phyloP scores from a whole-genome alignment of 2,329 filamentous ascomycete genomes.

The Talaromyces sp. region DNA sequence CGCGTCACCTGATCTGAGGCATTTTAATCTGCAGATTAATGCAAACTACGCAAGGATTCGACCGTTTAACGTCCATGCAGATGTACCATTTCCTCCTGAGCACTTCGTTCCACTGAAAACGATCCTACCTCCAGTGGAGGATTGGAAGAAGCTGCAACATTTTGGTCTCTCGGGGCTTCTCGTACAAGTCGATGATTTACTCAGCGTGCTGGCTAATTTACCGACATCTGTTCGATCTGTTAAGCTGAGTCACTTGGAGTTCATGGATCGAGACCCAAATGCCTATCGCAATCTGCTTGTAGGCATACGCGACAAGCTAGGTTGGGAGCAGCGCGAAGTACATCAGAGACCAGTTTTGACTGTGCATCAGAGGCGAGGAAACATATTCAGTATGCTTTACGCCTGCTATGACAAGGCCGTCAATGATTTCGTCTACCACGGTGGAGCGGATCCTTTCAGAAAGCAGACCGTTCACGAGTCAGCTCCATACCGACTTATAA shows the following conservation, averaged over 20 bases:
- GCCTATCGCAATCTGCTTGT: constrained; percentile 18
- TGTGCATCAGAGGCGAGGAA: not conserved
- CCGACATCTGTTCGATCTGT: constrained; percentile 30
- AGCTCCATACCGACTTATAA: not conserved
- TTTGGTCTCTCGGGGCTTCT: constrained; percentile 31
- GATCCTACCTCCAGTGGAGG: constrained; percentile 30
- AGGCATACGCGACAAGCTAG: constrained; percentile 1
- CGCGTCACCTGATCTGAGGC: not conserved
- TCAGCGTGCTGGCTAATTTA: constrained; percentile 28
- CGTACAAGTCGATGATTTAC: constrained; percentile 26
- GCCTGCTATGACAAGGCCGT: constrained; percentile 1
- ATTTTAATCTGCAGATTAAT: constrained; percentile 5
- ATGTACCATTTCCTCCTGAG: not conserved
- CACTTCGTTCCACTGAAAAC: constrained; percentile 22
- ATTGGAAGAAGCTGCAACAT: constrained; percentile 29
- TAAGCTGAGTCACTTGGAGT: constrained; percentile 34
- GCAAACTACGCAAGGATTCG: not conserved
- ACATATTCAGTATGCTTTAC: not conserved
- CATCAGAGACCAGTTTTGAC: not conserved
- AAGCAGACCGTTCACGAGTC: not conserved
- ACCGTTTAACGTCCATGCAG: not conserved
- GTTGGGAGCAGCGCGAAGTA: not conserved
- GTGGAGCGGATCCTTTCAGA: not conserved
- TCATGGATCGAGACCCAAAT: constrained; percentile 20
- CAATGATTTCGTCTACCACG: constrained; percentile 3